Percentiles rank a stretch among this genome's conserved stretches.
phyloP scores from a whole-genome alignment of 768 basidiomycete species.

The Boletus vinaceobasis region DNA sequence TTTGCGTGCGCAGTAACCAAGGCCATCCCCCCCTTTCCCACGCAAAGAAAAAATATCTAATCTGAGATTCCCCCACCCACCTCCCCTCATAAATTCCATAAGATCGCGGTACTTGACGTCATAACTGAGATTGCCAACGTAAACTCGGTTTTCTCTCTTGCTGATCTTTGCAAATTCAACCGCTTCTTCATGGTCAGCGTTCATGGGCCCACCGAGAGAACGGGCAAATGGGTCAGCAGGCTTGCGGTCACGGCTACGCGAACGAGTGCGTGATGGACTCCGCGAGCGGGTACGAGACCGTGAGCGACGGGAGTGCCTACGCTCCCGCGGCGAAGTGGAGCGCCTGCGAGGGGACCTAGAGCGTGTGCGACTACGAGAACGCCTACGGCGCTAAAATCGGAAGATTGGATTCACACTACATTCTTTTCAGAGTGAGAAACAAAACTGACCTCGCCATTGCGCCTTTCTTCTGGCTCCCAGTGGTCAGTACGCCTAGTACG shows the following conservation, averaged over 20 bases:
- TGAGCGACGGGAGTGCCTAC: slow-evolving; percentile 56
- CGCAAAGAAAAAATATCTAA: slow-evolving; percentile 50
- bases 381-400: slow-evolving; percentile 55
- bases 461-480: slow-evolving; percentile 81
- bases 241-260: slow-evolving; percentile 58
- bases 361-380: slow-evolving; percentile 62
- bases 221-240: slow-evolving; percentile 65
- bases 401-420: background rate
- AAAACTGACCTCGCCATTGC: slow-evolving; percentile 63
- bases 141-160: slow-evolving; percentile 98
- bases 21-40: slow-evolving; percentile 29
- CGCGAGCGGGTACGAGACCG: slow-evolving; percentile 63
- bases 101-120: slow-evolving; percentile 98
- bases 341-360: slow-evolving; percentile 67
- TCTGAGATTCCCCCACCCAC: slow-evolving; percentile 87
- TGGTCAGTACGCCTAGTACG: slow-evolving; percentile 59
- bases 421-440: background rate
- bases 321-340: slow-evolving; percentile 57
- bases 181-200: slow-evolving; percentile 89
- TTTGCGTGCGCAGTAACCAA: slow-evolving; percentile 30
- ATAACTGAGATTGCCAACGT: slow-evolving; percentile 98
- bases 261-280: slow-evolving; percentile 47
- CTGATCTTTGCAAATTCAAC: slow-evolving; percentile 92
- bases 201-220: slow-evolving; percentile 86
- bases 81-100: slow-evolving; percentile 99